These are phyloP conservation scores for Penicillium sp. DNA, from an alignment of 2,329 filamentous ascomycete species.

Conservation along the genomic window DNA sequence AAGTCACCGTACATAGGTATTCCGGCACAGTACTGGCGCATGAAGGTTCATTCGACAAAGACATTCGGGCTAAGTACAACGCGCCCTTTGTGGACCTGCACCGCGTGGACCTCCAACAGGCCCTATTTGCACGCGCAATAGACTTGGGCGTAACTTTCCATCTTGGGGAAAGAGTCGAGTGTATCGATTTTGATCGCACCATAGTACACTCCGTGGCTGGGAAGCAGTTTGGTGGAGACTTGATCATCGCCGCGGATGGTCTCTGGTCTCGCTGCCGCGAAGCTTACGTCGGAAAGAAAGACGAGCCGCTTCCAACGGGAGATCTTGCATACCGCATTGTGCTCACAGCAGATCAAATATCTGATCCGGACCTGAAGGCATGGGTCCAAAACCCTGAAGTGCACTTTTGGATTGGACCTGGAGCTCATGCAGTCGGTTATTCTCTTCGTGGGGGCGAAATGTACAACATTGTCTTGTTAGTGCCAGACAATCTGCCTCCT, in stretches of 20 bases:
- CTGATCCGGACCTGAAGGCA: conserved; percentile 54
- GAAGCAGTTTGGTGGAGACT: conserved; percentile 52
- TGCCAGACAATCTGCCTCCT: conserved; percentile 65
- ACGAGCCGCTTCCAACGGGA: conserved; percentile 61
- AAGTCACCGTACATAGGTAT: conserved; percentile 41
- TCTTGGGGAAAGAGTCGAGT: conserved; percentile 54
- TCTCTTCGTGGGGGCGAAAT: conserved; percentile 59
- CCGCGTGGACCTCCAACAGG: conserved; percentile 63
- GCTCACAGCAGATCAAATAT: conserved; percentile 55
- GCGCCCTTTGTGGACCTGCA: conserved; percentile 66
- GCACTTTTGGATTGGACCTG: conserved; percentile 68
- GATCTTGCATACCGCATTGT: conserved; percentile 69
- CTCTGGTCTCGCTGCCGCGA: conserved; percentile 64
- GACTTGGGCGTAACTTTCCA: conserved; percentile 58
- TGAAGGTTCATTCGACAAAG: conserved; percentile 57
- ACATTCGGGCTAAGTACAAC: conserved; percentile 59
- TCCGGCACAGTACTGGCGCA: conserved; percentile 43
- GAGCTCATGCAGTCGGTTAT: conserved; percentile 66
- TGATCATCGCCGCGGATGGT: conserved; percentile 68
- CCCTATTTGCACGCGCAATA: conserved; percentile 56
- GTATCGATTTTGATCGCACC: conserved; percentile 40
- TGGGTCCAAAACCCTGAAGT: conserved; percentile 59
- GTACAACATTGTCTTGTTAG: conserved; percentile 69
- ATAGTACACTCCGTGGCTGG: conserved; percentile 48
- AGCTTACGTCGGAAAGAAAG: conserved; percentile 50